Evolutionary conservation across 2,329 filamentous ascomycete species (phyloP).

Genomic region (Xylaria polymorpha): DNA sequence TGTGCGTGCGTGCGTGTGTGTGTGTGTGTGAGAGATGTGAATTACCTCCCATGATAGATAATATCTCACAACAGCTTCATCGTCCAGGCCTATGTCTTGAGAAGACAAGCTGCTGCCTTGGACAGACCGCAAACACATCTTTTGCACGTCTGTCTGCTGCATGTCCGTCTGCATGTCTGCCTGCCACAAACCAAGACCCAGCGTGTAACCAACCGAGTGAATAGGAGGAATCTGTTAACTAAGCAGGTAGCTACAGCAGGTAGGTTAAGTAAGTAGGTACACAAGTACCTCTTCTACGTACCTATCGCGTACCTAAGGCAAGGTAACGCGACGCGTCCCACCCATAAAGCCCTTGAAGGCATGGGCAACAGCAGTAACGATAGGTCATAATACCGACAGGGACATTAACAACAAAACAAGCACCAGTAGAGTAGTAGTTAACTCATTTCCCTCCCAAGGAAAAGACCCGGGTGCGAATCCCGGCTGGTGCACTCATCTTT

Average conservation of each 20-base stretch:
- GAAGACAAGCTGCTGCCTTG: no score
- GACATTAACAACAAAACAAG: background rate
- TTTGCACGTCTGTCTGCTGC: no score
- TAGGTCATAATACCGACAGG: background rate
- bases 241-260: no score
- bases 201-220: background rate
- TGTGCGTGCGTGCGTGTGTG: no score
- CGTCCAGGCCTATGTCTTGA: background rate
- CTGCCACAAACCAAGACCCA: background rate
- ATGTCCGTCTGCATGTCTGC: background rate
- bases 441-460: conserved; percentile 48
- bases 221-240: background rate
- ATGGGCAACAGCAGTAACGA: background rate
- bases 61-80: background rate
- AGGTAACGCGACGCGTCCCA: background rate
- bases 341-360: background rate
- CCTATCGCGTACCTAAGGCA: background rate
- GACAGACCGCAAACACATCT: no score
- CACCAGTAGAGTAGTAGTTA: conserved; percentile 48
- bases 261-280: background rate
- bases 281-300: background rate
- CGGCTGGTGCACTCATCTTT: conserved; percentile 43
- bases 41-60: background rate
- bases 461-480: conserved; percentile 51
- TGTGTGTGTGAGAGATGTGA: no score